These are phyloP conservation scores for Leccinum fibrillosum DNA, from an alignment of 768 basidiomycete genomes.

Conservation along the genomic window DNA sequence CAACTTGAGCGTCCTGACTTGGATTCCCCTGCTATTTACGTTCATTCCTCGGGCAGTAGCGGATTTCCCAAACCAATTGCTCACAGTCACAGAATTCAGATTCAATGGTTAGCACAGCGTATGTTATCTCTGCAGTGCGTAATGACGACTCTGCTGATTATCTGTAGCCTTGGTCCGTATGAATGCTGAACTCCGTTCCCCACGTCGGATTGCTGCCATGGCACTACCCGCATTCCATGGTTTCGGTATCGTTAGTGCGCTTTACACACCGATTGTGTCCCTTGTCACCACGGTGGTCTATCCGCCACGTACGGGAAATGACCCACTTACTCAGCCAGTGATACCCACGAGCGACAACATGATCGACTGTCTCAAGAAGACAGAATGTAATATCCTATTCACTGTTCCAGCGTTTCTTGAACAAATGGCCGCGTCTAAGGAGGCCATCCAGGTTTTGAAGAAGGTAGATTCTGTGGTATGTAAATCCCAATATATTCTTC, in stretches of 20 bases:
- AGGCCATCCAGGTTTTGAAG: slow-evolving; percentile 24
- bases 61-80: slow-evolving; percentile 47
- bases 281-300: slow-evolving; percentile 22
- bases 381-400: slow-evolving; percentile 29
- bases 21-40: slow-evolving; percentile 39
- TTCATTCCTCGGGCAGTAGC: slow-evolving; percentile 50
- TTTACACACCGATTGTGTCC: slow-evolving; percentile 19
- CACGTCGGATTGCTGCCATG: slow-evolving; percentile 22
- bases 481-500: not conserved
- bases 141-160: not conserved
- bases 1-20: slow-evolving; percentile 13
- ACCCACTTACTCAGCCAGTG: slow-evolving; percentile 28
- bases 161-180: slow-evolving; percentile 1
- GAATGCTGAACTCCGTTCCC: slow-evolving; percentile 5
- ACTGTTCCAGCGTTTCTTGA: slow-evolving; percentile 40
- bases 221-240: slow-evolving; percentile 28
- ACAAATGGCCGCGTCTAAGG: slow-evolving; percentile 29
- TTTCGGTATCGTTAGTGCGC: slow-evolving; percentile 14
- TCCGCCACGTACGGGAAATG: slow-evolving; percentile 21
- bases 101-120: slow-evolving; percentile 37
- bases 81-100: slow-evolving; percentile 31
- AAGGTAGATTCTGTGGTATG: slow-evolving; percentile 30
- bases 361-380: slow-evolving; percentile 31
- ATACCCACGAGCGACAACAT: slow-evolving; percentile 40
- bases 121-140: slow-evolving; percentile 3